These are phyloP conservation scores for Cystobasidiopsis lactophilus DNA, from an alignment of 768 basidiomycete species.

Conservation along the genomic window DNA sequence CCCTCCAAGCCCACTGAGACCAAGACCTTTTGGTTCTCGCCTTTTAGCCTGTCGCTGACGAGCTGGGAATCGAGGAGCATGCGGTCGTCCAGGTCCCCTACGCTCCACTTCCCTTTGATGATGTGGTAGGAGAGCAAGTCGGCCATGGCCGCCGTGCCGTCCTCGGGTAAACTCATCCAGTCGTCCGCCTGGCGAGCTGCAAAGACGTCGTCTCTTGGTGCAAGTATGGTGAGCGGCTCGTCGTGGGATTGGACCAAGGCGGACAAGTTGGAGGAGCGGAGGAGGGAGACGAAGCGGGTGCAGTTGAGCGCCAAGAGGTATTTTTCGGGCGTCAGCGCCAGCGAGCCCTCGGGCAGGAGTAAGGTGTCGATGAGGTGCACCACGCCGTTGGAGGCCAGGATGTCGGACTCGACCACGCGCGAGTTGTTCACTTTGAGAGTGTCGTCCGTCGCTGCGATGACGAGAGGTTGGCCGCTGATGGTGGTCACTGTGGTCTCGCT, in stretches of 20 bases:
- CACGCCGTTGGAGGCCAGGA: conserved; percentile 87
- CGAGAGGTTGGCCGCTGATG: conserved; percentile 37
- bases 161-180: conserved; percentile 32
- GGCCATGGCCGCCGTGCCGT: conserved; percentile 46
- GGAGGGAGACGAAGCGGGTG: conserved; percentile 63
- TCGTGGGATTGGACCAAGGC: conserved; percentile 26
- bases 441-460: conserved; percentile 33
- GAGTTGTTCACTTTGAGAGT: conserved; percentile 24
- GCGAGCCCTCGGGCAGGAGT: conserved; percentile 49
- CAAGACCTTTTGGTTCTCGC: conserved; percentile 23
- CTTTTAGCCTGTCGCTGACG: conserved; percentile 31
- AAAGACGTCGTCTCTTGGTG: conserved; percentile 69
- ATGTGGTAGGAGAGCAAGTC: conserved; percentile 72
- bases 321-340: conserved; percentile 78
- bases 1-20: conserved; percentile 9
- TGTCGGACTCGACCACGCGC: conserved; percentile 50
- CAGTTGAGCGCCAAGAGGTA: conserved; percentile 80
- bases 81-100: conserved; percentile 46
- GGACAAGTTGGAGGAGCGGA: conserved; percentile 58
- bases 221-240: conserved; percentile 56
- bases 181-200: conserved; percentile 4
- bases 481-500: conserved; percentile 14
- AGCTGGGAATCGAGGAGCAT: conserved; percentile 62
- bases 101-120: conserved; percentile 53
- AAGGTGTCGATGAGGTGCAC: conserved; percentile 69